phyloP scores from a whole-genome alignment of 2,329 filamentous ascomycete species.

The Colletotrichum sublineola region DNA sequence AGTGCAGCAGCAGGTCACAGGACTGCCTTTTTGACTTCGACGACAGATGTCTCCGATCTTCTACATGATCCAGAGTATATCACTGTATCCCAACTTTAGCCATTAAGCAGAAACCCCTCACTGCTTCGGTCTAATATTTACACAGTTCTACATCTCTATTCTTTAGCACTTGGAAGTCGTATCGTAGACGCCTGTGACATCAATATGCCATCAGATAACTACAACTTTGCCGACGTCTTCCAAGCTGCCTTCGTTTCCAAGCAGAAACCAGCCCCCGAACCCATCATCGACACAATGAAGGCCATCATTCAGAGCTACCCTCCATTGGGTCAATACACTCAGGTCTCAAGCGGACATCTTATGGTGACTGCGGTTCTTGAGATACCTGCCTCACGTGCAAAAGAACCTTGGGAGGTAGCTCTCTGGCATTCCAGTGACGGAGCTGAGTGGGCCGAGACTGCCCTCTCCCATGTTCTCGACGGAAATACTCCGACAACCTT shows the following conservation, averaged over 20 bases:
- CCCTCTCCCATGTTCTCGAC: conserved; percentile 49
- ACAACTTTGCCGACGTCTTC: conserved; percentile 55
- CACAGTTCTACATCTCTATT: not conserved
- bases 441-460: conserved; percentile 67
- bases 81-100: conserved; percentile 13
- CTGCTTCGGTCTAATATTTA: conserved; percentile 3
- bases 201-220: conserved; percentile 39
- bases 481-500: conserved; percentile 63
- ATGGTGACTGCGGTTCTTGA: conserved; percentile 79
- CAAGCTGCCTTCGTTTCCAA: conserved; percentile 55
- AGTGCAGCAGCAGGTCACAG: conserved; percentile 40
- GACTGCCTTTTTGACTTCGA: conserved; percentile 38
- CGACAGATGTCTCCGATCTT: conserved; percentile 27
- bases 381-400: conserved; percentile 66
- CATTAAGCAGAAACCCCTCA: conserved; percentile 25
- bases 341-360: conserved; percentile 63
- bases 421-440: conserved; percentile 78
- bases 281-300: conserved; percentile 52
- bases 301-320: conserved; percentile 69
- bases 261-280: conserved; percentile 51
- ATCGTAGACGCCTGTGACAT: conserved; percentile 26
- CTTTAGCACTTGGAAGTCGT: not conserved
- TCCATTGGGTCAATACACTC: conserved; percentile 80
- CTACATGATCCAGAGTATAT: conserved; percentile 18
- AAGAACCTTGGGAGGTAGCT: conserved; percentile 77